Evolutionary conservation across 768 basidiomycete genomes (phyloP), one percentile per base, ranked within the genome.

Genomic region (Ramaria rubella): DNA sequence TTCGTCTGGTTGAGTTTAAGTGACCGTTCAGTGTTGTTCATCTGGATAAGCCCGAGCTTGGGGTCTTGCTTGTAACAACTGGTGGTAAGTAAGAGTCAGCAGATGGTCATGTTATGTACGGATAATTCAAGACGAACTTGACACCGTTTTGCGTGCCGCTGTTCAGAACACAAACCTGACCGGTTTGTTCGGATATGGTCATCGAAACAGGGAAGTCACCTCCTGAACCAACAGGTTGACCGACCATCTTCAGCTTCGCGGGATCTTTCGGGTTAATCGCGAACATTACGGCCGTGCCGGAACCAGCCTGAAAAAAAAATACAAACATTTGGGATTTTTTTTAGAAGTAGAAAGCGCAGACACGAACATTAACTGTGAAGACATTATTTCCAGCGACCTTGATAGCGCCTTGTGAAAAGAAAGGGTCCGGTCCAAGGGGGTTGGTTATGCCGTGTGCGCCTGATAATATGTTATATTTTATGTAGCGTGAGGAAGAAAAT

Each of bases 141-240:
- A 75, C 72, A 21, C 70, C 68, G 59, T 72, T 72, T 29, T 67
- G 62, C 42, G 55, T 58, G 11, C 73, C 73, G 34, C 70, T 71
- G 53, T 75, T 73, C 24, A 72, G 61, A 3, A 67, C 71, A 45
- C 73, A 75, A 4, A 70, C 61, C 5, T 59, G 63, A 48, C 56
- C 65, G 15, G 68, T 70, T 24, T 64, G 64, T 23, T 59, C 55
- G 59, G 70, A 72, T 58, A 73, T 67, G 2, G 69, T 67, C 19
- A 75, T 50, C 0, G 77, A 76, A 56, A 81, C 67, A 15, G 79
- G 78, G 70, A 80, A 80, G 52, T 81, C 75, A 15, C 80, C 78
- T 4, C 72, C 75, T 14, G 69, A 72, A 17, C 71, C 68, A 1
- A 74, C 69, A 6, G 78, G 77, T 33, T 68, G 64, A 1, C 78